These are phyloP conservation scores for Trichophyton verrucosum DNA, from an alignment of 2,329 filamentous ascomycete genomes.

Conservation along the genomic window DNA sequence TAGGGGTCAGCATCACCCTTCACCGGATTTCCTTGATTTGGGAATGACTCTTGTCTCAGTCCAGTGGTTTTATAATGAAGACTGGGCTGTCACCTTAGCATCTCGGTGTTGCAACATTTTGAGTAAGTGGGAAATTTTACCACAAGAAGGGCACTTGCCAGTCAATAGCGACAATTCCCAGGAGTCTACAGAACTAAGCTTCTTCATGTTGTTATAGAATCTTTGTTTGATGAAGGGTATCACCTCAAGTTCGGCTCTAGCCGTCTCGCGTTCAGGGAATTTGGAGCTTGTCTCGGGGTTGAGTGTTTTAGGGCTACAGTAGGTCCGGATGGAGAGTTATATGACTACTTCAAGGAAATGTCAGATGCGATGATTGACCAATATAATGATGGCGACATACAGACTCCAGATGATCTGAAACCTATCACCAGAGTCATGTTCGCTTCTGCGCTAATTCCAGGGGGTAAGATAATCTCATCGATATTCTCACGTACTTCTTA, in stretches of 20 bases:
- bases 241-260: slow-evolving; percentile 25
- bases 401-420: slow-evolving; percentile 33
- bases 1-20: slow-evolving; percentile 35
- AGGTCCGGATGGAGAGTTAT: slow-evolving; percentile 22
- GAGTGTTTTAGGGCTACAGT: slow-evolving; percentile 26
- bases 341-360: slow-evolving; percentile 21
- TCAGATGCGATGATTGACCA: slow-evolving; percentile 26
- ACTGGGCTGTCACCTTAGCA: slow-evolving; percentile 36
- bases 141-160: no score
- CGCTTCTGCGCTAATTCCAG: slow-evolving; percentile 43
- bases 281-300: slow-evolving; percentile 42
- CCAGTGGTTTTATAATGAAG: slow-evolving; percentile 40
- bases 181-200: neutral
- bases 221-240: slow-evolving; percentile 25
- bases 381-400: slow-evolving; percentile 28
- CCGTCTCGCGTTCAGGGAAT: slow-evolving; percentile 43
- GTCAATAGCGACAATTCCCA: no score
- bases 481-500: neutral
- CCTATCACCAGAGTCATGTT: slow-evolving; percentile 49
- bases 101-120: slow-evolving; percentile 26
- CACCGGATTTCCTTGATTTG: slow-evolving; percentile 43
- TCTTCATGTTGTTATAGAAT: slow-evolving; percentile 17
- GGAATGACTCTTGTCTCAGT: slow-evolving; percentile 49
- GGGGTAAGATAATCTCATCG: slow-evolving; percentile 30
- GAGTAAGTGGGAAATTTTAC: slow-evolving; percentile 17